Evolutionary conservation across 2,329 filamentous ascomycete genomes (phyloP).

Genomic region (Aaosphaeria pasadenensis): DNA sequence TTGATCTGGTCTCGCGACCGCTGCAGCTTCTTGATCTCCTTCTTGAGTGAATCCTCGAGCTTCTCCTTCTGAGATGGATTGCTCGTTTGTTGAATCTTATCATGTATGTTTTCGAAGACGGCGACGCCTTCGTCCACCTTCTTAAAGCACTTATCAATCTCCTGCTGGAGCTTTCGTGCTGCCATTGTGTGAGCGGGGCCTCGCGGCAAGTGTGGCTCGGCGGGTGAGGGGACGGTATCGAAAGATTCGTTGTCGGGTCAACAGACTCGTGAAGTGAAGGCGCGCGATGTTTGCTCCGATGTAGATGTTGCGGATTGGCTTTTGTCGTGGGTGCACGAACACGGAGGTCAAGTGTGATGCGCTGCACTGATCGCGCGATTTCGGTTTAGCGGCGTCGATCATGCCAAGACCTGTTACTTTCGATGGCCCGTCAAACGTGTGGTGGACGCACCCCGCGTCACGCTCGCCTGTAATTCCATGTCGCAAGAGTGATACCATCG

Average conservation of each 20-base stretch:
- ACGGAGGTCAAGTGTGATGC: slow-evolving; percentile 20
- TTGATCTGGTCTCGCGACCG: slow-evolving; percentile 98
- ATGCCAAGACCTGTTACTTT: neutral
- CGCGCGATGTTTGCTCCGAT: slow-evolving; percentile 12
- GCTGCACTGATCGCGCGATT: slow-evolving; percentile 20
- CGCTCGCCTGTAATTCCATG: neutral
- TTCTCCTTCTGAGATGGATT: slow-evolving; percentile 98
- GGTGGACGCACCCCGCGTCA: slow-evolving; percentile 3
- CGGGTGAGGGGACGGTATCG: slow-evolving; percentile 9
- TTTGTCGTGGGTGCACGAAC: slow-evolving; percentile 20
- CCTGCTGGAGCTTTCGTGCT: slow-evolving; percentile 92
- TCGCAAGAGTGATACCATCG: too few species aligned
- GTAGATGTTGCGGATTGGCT: slow-evolving; percentile 7
- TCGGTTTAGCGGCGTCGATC: slow-evolving; percentile 26
- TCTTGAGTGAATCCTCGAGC: slow-evolving; percentile 95
- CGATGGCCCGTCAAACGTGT: too few species aligned
- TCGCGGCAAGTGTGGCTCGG: slow-evolving; percentile 22
- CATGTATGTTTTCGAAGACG: slow-evolving; percentile 92
- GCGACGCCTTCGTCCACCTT: slow-evolving; percentile 91
- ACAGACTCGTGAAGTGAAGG: slow-evolving; percentile 9
- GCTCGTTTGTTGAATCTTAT: slow-evolving; percentile 91
- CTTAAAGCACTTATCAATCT: slow-evolving; percentile 99
- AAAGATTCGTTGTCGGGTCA: slow-evolving; percentile 9
- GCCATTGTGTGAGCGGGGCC: slow-evolving; percentile 65
- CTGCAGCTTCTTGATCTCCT: slow-evolving; percentile 99